These are phyloP conservation scores for Phialophora verrucosa DNA, from an alignment of 2,329 filamentous ascomycete genomes.

Conservation along the genomic window DNA sequence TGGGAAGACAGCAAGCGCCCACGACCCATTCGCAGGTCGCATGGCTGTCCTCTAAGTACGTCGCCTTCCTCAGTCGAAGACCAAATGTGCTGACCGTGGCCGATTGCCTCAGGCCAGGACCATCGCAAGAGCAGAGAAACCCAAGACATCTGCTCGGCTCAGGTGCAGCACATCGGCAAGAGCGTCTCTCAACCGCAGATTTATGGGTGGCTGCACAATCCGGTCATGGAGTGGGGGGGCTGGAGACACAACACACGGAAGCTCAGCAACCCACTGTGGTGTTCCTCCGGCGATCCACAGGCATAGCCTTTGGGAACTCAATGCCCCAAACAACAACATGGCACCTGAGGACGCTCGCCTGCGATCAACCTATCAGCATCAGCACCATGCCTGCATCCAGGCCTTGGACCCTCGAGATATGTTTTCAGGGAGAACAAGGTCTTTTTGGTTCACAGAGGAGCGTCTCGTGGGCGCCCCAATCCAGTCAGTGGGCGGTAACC, in stretches of 20 bases:
- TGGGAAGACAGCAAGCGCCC: not conserved
- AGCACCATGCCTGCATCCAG: not conserved
- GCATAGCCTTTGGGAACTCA: not conserved
- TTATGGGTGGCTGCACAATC: not conserved
- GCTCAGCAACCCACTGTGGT: not conserved
- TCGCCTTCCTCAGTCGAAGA: not conserved
- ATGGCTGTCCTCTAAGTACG: not conserved
- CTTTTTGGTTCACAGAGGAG: not conserved
- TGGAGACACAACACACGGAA: not conserved
- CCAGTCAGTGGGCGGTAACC: not conserved
- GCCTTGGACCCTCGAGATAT: not conserved
- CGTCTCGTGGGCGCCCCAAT: not conserved
- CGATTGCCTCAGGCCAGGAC: not conserved
- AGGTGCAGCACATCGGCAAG: not conserved
- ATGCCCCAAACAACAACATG: not conserved
- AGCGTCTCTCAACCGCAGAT: not conserved
- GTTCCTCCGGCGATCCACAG: not conserved
- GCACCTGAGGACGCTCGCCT: not conserved
- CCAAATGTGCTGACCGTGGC: not conserved
- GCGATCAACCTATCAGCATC: not conserved
- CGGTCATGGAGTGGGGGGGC: not conserved
- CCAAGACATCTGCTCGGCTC: not conserved
- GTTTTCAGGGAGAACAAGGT: not conserved
- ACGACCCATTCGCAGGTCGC: not conserved
- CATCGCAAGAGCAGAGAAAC: not conserved